Conservation (phyloP, 179 eudicot genomes). For the Actinidia arguta region DNA sequence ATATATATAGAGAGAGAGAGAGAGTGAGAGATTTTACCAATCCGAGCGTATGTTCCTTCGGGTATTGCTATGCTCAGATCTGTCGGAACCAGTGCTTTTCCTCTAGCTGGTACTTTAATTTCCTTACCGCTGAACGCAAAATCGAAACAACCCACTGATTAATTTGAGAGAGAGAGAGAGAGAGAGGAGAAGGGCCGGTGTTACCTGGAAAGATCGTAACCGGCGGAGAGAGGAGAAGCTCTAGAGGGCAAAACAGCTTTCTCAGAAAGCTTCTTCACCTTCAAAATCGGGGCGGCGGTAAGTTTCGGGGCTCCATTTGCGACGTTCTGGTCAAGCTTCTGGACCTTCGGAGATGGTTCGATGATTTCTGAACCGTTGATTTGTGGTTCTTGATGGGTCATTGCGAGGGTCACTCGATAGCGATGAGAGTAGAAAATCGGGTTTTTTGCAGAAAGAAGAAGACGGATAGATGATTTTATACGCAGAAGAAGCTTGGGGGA, state of each 20-base stretch:
- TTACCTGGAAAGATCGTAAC: slow-evolving; percentile 88
- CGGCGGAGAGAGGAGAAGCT: slow-evolving; percentile 71
- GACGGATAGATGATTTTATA: slow-evolving; percentile 3
- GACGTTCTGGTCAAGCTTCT: slow-evolving; percentile 48
- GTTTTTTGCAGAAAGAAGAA: neutral
- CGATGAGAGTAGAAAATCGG: neutral
- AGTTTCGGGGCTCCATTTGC: slow-evolving; percentile 3
- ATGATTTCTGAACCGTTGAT: slow-evolving; percentile 31
- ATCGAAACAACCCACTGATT: neutral
- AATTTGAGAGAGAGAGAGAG: neutral
- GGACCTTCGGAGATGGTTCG: slow-evolving; percentile 51
- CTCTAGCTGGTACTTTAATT: slow-evolving; percentile 78
- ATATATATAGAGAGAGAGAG: no score
- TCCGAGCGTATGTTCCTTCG: slow-evolving; percentile 86
- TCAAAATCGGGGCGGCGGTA: slow-evolving; percentile 27
- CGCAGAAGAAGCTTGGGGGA: neutral
- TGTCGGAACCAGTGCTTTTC: slow-evolving; percentile 85
- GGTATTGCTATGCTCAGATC: slow-evolving; percentile 88
- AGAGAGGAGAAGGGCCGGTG: neutral
- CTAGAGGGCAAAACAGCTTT: slow-evolving; percentile 73
- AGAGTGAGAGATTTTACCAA: slow-evolving; percentile 46
- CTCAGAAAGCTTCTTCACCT: slow-evolving; percentile 80
- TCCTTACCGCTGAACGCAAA: slow-evolving; percentile 57
- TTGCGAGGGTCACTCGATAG: neutral
- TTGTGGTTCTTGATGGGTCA: slow-evolving; percentile 20